Evolutionary conservation across 345 rosid species (phyloP), one percentile per base, ranked within the genome.

Genomic region (Punica granatum): DNA sequence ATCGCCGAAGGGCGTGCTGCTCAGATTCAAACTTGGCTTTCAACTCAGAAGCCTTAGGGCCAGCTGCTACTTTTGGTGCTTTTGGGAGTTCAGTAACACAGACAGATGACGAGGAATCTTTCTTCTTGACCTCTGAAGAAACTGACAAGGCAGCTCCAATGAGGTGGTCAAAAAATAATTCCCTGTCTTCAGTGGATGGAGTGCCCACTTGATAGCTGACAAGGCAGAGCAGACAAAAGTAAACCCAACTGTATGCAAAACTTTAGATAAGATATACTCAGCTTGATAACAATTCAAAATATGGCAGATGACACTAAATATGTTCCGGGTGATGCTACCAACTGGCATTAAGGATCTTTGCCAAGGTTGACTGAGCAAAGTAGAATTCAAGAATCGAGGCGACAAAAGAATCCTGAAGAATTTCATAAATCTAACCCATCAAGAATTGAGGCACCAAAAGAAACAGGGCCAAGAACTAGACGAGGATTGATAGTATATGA

Each of bases 1-100:
- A 79, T 62, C 99, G 84, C 60, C 98, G 92, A 75, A 94, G 97
- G 53, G 98, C 93, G 82, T 94, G 99, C 78, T 94, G 99, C 87
- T 94, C 98, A 34, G 97, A 92, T 83, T 92, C 99, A 67, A 88
- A 87, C 86, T 90, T 86, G 66, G 99, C 96, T 76, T 86, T 92
- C 71, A 94, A 67, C 78, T 94, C 98, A 54, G 98, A 91, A 23
- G 86, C 86, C 84, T 91, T 94, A 19, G 97, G 99, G 66, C 98
- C 96, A 76, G 85, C 80, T 35, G 82, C 85, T 51, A 83, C 88
- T 77, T 88, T 92, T 60, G 86, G 85, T 69, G 85, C 93, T 83
- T 84, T 90, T 63, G 97, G 90, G 76, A 92, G 95, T 61, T 94
- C 98, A 71, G 88, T 81, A 75, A 76, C 81, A 72, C 88, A 60